phyloP scores from a whole-genome alignment of 2,329 filamentous ascomycete species.

The Dothistroma pini region DNA sequence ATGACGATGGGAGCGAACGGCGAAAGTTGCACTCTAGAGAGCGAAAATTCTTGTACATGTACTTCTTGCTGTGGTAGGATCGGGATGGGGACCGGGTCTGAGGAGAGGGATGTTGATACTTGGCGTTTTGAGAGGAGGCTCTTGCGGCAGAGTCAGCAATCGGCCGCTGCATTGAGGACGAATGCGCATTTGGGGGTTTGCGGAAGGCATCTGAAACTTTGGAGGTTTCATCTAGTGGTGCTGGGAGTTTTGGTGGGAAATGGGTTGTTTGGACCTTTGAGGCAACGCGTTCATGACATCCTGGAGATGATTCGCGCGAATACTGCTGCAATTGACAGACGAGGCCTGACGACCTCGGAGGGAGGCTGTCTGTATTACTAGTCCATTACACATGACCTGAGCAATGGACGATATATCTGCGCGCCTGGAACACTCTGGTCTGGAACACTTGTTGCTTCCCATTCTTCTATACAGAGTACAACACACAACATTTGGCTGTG shows the following conservation, averaged over 20 bases:
- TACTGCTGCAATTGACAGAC: neutral
- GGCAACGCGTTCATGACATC: neutral
- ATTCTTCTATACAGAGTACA: neutral
- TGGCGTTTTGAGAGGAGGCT: neutral
- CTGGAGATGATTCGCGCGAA: neutral
- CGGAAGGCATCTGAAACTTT: neutral
- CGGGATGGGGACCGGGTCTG: neutral
- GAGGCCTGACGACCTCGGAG: neutral
- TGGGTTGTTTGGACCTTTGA: neutral
- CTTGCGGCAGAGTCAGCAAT: neutral
- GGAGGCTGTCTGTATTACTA: slow-evolving; percentile 1
- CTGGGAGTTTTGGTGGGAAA: neutral
- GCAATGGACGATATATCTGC: neutral
- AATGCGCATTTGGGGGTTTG: neutral
- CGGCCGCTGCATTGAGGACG: too few species aligned
- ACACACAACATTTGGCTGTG: neutral
- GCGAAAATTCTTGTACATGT: neutral
- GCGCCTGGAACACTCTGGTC: too few species aligned
- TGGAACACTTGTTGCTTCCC: too few species aligned
- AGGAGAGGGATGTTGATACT: neutral
- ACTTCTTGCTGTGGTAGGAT: neutral
- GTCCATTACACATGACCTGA: neutral
- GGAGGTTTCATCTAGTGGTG: slow-evolving; percentile 1
- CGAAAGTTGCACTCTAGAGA: slow-evolving; percentile 2
- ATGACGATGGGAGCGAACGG: neutral